Base-by-base conservation (phyloP, 2,329 filamentous ascomycete genomes). In the Fusarium sp. region DNA sequence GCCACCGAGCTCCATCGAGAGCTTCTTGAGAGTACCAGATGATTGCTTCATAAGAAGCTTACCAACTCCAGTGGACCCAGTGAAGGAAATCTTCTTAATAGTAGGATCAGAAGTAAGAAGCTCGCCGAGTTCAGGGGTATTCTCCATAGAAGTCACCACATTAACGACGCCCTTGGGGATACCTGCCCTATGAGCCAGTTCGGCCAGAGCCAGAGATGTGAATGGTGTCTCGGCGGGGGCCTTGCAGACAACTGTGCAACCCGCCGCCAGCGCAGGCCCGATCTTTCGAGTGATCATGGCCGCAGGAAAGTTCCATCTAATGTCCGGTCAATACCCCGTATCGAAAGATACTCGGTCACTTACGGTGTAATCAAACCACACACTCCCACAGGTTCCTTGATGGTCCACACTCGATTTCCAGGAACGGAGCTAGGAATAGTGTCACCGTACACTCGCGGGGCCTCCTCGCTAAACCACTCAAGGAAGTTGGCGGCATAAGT, bases 201-300 rank as follows among this genome's bases (percentile, higher is more conserved):
- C 94, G 1, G 93, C 93, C 18, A 98, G 81, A 1, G 95, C 95
- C 36, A 97, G 89, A 0, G 93, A 89, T 23, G 94, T 97, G 78
- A 95, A 96, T 0, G 95, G 96, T 1, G 96, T 97, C 83, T 98
- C 95, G 53, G 90, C 90, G 1, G 95, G 94, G 14, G 93, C 91
- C 80, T 99, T 99, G 74, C 90, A 90, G 2, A 98, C 94, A 2
- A 97, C 92, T 0, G 95, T 97, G 82, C 95, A 98, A 63, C 96
- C 96, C n/a, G 93, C 94, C 16, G 96, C 96, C 61, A 98, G 85
- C 8, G 91, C 92, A 2, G 92, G 88, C 2, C 87, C 89, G 55
- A 89, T 84, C 78, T 91, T 91, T 64, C 89, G 82, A 6, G 89
- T 91, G 69, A 92, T 88, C 90, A 93, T 93, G 54, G 90, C 90